phyloP scores from a whole-genome alignment of 2,329 filamentous ascomycete genomes.

The Colletotrichum phormii region DNA sequence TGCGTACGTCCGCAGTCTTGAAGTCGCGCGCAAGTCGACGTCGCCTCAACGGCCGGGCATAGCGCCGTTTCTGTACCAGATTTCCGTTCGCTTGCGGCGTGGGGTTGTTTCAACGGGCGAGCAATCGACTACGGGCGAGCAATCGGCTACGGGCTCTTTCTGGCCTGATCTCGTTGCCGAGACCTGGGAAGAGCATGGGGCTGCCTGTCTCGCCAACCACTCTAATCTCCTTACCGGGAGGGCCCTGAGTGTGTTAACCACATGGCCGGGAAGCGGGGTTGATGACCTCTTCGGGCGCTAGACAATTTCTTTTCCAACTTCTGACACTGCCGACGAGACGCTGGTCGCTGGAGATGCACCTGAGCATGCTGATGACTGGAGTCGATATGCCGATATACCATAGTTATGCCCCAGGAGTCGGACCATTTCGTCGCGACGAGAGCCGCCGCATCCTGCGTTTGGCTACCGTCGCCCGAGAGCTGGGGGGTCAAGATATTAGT shows the following conservation, averaged over 20 bases:
- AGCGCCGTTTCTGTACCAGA: conserved; percentile 22
- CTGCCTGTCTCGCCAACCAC: conserved; percentile 9
- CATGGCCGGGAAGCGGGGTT: conserved; percentile 33
- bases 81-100: conserved; percentile 24
- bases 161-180: conserved; percentile 22
- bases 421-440: conserved; percentile 5
- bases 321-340: conserved; percentile 21
- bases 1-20: conserved; percentile 15
- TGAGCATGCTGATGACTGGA: conserved; percentile 5
- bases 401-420: neutral
- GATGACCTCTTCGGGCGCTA: conserved; percentile 23
- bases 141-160: conserved; percentile 14
- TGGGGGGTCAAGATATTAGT: neutral
- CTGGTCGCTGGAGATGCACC: conserved; percentile 12
- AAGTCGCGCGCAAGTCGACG: neutral
- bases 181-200: conserved; percentile 17
- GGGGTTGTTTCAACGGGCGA: conserved; percentile 29
- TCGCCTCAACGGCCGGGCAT: conserved; percentile 15
- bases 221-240: conserved; percentile 19
- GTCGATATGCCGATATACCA: neutral
- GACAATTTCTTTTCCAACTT: conserved; percentile 26
- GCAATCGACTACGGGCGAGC: too few relatives aligned
- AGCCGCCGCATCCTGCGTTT: conserved; percentile 3
- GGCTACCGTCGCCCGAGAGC: conserved; percentile 8
- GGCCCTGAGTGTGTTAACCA: conserved; percentile 14